Evolutionary conservation across 2,329 filamentous ascomycete species (phyloP).

Genomic region (Pseudocercospora cruenta): DNA sequence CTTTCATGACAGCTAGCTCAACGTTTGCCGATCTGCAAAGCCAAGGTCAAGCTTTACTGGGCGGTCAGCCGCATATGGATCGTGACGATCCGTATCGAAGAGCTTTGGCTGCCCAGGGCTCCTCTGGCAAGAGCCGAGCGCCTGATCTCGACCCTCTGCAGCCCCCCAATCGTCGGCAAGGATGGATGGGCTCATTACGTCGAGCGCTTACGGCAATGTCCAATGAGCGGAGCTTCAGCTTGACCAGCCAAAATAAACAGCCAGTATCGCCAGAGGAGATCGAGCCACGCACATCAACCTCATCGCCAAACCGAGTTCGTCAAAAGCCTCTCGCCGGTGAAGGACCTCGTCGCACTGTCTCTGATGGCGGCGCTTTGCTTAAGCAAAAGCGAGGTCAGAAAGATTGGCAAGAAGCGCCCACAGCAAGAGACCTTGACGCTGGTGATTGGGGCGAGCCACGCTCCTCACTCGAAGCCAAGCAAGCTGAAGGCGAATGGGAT

Average conservation of each 20-base stretch:
- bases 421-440: conserved; percentile 37
- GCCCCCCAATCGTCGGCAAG: conserved; percentile 23
- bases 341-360: conserved; percentile 47
- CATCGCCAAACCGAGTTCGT: conserved; percentile 31
- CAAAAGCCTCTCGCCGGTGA: conserved; percentile 1
- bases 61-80: conserved; percentile 43
- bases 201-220: conserved; percentile 38
- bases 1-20: conserved; percentile 56
- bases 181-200: conserved; percentile 40
- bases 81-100: conserved; percentile 39
- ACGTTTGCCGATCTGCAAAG: conserved; percentile 54
- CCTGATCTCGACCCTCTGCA: conserved; percentile 15
- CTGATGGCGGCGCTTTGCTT: conserved; percentile 48
- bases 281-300: conserved; percentile 27
- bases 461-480: conserved; percentile 29
- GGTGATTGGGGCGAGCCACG: conserved; percentile 41
- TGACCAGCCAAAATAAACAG: conserved; percentile 28
- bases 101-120: conserved; percentile 32
- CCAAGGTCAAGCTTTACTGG: conserved; percentile 58
- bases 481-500: conserved; percentile 53
- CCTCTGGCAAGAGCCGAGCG: conserved; percentile 7
- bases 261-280: conserved; percentile 10
- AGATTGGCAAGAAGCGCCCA: conserved; percentile 37
- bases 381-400: conserved; percentile 46
- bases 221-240: conserved; percentile 37